Conservation (phyloP, 306 rosid species). For the Inga leiocalycina region DNA sequence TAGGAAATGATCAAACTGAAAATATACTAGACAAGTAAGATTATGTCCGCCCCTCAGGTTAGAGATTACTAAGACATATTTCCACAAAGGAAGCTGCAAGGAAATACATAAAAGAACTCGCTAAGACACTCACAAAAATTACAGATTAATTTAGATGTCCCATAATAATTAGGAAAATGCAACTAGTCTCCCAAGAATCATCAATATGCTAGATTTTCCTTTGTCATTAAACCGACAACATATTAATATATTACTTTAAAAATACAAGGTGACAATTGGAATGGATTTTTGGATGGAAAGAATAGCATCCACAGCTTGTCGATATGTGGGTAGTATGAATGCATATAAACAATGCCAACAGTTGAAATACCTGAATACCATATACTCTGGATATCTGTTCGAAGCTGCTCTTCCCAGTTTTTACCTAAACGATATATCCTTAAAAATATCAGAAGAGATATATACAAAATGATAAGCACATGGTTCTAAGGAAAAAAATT, state of each 20-base stretch:
- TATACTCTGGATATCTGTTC: conserved; percentile 94
- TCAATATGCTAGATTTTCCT: neutral
- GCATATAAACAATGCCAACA: conserved; percentile 9
- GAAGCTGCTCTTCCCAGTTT: conserved; percentile 88
- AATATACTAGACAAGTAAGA: neutral
- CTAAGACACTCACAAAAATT: neutral
- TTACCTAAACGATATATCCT: conserved; percentile 55
- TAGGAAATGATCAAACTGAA: neutral
- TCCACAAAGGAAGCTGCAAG: neutral
- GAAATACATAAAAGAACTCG: neutral
- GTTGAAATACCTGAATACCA: conserved; percentile 81
- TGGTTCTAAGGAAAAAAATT: conserved; percentile 15
- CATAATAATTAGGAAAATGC: conserved; percentile 10
- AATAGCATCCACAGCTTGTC: neutral
- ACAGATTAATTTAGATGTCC: neutral
- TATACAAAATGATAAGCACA: neutral
- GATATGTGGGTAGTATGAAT: neutral
- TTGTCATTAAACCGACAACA: neutral
- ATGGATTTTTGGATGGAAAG: neutral
- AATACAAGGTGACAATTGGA: neutral
- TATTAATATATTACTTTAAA: neutral
- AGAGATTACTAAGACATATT: neutral
- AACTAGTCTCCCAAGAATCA: neutral
- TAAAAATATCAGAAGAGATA: conserved; percentile 39
- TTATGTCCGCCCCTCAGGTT: neutral